phyloP scores from a whole-genome alignment of 2,329 filamentous ascomycete genomes.

The Penicillium sp. region DNA sequence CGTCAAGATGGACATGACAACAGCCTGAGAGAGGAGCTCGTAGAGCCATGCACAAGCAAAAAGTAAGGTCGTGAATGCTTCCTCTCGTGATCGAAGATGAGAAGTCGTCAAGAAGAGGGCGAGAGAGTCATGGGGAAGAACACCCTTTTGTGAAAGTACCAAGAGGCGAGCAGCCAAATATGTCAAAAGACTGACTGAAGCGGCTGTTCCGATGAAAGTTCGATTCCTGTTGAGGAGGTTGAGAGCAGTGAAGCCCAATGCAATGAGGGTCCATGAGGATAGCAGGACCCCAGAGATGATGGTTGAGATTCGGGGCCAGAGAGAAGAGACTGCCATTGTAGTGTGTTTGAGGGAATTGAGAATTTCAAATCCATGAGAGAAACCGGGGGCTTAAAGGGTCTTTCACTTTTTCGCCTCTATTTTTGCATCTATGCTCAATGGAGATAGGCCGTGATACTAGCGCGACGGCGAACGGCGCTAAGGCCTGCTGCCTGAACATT shows the following conservation, averaged over 20 bases:
- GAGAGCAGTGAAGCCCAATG: slow-evolving; percentile 17
- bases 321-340: not conserved
- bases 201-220: slow-evolving; percentile 3
- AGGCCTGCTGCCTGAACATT: not conserved
- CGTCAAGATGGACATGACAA: not conserved
- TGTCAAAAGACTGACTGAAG: slow-evolving; percentile 19
- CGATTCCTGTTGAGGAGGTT: slow-evolving; percentile 15
- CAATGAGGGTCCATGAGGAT: slow-evolving; percentile 11
- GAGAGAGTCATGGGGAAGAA: slow-evolving; percentile 3
- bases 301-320: slow-evolving; percentile 1
- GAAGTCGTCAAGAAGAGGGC: slow-evolving; percentile 15
- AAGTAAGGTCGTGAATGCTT: slow-evolving; percentile 7
- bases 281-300: slow-evolving; percentile 5
- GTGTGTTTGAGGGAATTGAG: not conserved
- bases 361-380: not conserved
- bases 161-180: slow-evolving; percentile 18
- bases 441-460: not conserved
- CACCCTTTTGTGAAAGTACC: slow-evolving; percentile 1
- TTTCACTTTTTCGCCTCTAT: not conserved
- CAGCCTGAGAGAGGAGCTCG: not conserved
- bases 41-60: slow-evolving; percentile 13
- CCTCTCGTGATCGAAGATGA: slow-evolving; percentile 7
- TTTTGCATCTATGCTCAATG: not conserved
- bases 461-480: not conserved
- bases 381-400: not conserved